phyloP scores from a whole-genome alignment of 2,329 filamentous ascomycete species.

The Fusarium chlamydosporum region DNA sequence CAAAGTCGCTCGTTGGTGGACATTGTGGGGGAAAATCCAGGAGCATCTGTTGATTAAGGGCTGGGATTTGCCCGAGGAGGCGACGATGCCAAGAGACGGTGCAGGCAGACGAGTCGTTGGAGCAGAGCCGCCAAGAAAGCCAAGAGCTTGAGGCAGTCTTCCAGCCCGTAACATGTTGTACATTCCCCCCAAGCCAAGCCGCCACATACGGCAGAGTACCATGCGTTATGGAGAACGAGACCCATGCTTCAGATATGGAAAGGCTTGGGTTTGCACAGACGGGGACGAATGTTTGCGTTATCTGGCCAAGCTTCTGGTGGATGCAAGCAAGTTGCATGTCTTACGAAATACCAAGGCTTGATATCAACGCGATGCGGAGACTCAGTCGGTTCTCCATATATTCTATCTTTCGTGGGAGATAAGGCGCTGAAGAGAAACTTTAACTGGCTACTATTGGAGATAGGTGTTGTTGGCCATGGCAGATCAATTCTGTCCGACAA shows the following conservation, averaged over 20 bases:
- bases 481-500: constrained; percentile 8
- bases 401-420: constrained; percentile 13
- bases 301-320: constrained; percentile 34
- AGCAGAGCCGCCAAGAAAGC: constrained; percentile 37
- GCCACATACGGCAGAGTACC: constrained; percentile 38
- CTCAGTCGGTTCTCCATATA: constrained; percentile 19
- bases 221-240: constrained; percentile 22
- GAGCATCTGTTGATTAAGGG: constrained; percentile 25
- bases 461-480: not conserved
- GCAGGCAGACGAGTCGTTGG: constrained; percentile 31
- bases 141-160: constrained; percentile 38
- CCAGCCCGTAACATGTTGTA: constrained; percentile 45
- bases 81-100: constrained; percentile 42
- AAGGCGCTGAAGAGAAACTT: not conserved
- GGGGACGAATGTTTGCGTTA: constrained; percentile 36
- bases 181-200: constrained; percentile 40
- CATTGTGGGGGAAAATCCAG: constrained; percentile 31
- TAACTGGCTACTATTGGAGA: not conserved
- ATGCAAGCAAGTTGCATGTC: constrained; percentile 11
- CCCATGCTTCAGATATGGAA: constrained; percentile 17
- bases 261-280: constrained; percentile 28
- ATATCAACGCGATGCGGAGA: constrained; percentile 29
- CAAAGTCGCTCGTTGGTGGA: constrained; percentile 27
- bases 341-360: constrained; percentile 38
- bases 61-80: constrained; percentile 43